phyloP scores from a whole-genome alignment of 352 stramenopile species.

The Thalassiosira mediterranea region DNA sequence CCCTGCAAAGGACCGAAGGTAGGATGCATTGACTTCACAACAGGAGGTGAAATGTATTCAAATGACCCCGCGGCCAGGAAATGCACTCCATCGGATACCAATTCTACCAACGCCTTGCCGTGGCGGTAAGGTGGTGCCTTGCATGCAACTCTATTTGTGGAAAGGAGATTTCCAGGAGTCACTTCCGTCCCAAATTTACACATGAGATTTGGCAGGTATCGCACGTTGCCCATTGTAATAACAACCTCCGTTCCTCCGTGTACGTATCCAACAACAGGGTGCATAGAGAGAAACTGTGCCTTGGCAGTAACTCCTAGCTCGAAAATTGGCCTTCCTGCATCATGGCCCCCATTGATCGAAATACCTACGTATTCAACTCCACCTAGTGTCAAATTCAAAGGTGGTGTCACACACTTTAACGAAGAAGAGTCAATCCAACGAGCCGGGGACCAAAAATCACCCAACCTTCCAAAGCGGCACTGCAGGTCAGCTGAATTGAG shows the following conservation, averaged over 20 bases:
- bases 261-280: conserved; percentile 50
- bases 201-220: conserved; percentile 38
- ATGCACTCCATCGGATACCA: conserved; percentile 43
- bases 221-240: conserved; percentile 56
- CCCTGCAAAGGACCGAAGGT: conserved; percentile 29
- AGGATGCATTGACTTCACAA: conserved; percentile 41
- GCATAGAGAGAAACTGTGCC: conserved; percentile 49
- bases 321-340: conserved; percentile 29
- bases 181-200: conserved; percentile 54
- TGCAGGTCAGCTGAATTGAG: conserved; percentile 80
- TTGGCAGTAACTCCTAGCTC: conserved; percentile 44
- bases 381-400: conserved; percentile 56
- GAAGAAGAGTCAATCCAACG: conserved; percentile 36
- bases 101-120: conserved; percentile 31
- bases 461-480: conserved; percentile 87
- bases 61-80: conserved; percentile 36
- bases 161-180: conserved; percentile 31
- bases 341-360: conserved; percentile 53
- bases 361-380: conserved; percentile 45
- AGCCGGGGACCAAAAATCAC: conserved; percentile 44
- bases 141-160: conserved; percentile 48
- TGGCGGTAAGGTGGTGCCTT: conserved; percentile 31
- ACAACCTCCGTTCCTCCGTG: conserved; percentile 51
- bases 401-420: conserved; percentile 45
- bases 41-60: conserved; percentile 45